Evolutionary conservation across 2,329 filamentous ascomycete genomes (phyloP), one percentile per base, ranked within the genome.

Genomic region (Cladosporium velox): DNA sequence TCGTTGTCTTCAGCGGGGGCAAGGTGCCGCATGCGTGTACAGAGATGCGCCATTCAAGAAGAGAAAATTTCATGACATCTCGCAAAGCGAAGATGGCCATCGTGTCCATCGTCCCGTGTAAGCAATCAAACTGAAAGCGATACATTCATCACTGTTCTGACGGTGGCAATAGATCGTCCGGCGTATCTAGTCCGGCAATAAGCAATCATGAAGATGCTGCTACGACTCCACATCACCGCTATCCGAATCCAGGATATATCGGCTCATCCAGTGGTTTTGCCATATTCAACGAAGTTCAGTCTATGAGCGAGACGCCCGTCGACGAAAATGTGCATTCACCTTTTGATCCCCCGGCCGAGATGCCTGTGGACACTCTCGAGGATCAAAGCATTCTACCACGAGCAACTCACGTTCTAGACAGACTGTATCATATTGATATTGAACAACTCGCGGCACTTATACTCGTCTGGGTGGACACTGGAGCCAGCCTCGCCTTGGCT

Each of bases 191-290:
- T 30, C 66, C 55, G 28, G 64, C 11, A 65, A 67, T 26, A 64
- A 67, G 65, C 64, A 38, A 49, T 52, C 32, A 65, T 49, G 62
- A 38, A 61, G 49, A 65, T 7, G 28, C n/a, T 55, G 28, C 52
- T 65, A n/a, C 35, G n/a, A 66, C 63, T 64, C 63, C 35, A 28
- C 51, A 66, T 18, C 68, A 70, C 35, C 70, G 68, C 7, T 76
- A 76, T 68, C 76, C 76, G 0, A 78, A 77, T 66, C 75, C 76
- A 26, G 75, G 75, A 4, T 77, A 73, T 51, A 69, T 76, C 10
- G 76, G 76, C 26, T 69, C 69, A 2, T 76, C 74, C 5, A 77
- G 74, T 64, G 72, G 75, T 61, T 71, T 72, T 10, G 69, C 74
- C 15, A 72, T 78, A 21, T 77, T 78, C 67, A 70, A 74, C 38